phyloP scores from a whole-genome alignment of 306 rosid species.

The Heteromeles arbutifolia region DNA sequence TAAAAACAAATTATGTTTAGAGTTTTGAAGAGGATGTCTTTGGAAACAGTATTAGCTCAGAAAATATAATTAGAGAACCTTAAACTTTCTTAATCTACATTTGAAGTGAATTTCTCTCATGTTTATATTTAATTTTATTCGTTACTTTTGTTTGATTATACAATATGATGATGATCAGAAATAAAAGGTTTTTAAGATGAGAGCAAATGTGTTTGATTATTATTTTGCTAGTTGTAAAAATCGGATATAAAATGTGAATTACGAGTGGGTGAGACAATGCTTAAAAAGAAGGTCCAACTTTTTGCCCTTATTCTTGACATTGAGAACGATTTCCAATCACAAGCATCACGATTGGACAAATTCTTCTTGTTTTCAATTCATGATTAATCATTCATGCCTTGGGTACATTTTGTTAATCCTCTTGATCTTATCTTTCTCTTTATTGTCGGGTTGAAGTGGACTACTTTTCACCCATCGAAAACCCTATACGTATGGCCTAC shows the following conservation, averaged over 20 bases:
- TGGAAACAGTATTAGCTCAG: not conserved
- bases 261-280: not conserved
- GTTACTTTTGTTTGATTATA: no score
- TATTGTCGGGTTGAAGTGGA: not conserved
- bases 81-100: not conserved
- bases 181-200: no score
- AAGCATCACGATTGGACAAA: not conserved
- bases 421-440: not conserved
- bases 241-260: no score
- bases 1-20: no score
- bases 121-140: no score
- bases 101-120: no score
- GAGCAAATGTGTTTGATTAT: no score
- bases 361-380: not conserved
- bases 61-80: not conserved
- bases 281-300: not conserved
- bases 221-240: no score
- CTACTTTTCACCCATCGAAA: not conserved
- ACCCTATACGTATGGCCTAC: not conserved
- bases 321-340: not conserved
- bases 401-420: not conserved
- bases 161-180: no score
- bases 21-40: no score
- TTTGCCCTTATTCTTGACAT: not conserved
- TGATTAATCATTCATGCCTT: not conserved